phyloP scores from a whole-genome alignment of 129 eudicot genomes.

The Artemisia annua region DNA sequence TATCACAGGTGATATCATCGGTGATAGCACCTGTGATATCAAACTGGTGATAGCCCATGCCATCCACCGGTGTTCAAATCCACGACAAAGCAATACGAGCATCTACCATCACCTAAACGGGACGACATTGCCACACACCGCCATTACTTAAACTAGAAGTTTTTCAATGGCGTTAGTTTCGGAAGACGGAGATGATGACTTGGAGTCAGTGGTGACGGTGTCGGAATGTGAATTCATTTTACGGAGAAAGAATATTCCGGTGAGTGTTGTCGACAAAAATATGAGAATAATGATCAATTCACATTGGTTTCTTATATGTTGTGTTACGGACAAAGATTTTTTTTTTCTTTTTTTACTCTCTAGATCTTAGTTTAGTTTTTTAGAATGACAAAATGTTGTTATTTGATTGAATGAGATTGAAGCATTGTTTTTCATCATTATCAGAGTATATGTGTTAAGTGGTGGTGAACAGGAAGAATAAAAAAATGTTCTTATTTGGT shows the following conservation, averaged over 20 bases:
- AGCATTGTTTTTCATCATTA: neutral
- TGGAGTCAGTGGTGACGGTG: no score
- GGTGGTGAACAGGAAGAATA: no score
- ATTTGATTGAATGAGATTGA: constrained; percentile 22
- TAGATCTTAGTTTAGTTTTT: neutral
- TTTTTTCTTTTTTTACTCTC: constrained; percentile 20
- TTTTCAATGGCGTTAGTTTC: constrained; percentile 17
- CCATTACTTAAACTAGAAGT: constrained; percentile 4
- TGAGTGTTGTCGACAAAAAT: constrained; percentile 68
- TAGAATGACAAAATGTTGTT: constrained; percentile 37
- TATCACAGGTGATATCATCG: no score
- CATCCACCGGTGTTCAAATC: no score
- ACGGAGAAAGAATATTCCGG: constrained; percentile 59
- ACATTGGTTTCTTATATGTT: constrained; percentile 28
- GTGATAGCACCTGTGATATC: no score
- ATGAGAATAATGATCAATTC: constrained; percentile 61
- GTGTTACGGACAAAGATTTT: constrained; percentile 1
- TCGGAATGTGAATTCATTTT: constrained; percentile 56
- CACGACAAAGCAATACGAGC: no score
- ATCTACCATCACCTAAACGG: no score
- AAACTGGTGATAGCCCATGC: no score
- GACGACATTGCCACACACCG: no score
- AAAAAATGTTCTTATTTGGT: no score
- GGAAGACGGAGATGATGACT: constrained; percentile 15
- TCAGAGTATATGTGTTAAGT: no score